These are phyloP conservation scores for Eragrostis curvula DNA, from an alignment of 176 grass and related monocot genomes.

Conservation along the genomic window DNA sequence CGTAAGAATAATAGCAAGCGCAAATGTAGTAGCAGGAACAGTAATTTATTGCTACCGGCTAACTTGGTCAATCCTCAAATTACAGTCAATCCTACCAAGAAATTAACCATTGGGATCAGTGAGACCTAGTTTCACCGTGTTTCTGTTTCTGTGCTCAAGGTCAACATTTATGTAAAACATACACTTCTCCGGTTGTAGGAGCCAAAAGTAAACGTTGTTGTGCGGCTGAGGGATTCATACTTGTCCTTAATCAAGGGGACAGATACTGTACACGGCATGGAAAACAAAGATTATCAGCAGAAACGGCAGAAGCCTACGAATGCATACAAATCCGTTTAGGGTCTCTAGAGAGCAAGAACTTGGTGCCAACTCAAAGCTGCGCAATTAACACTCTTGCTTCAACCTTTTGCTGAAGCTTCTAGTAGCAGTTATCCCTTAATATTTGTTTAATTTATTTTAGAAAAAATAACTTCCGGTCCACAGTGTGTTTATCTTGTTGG, in stretches of 20 bases:
- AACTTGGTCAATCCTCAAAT: constrained; percentile 36
- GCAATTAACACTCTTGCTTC: constrained; percentile 17
- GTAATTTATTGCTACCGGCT: neutral
- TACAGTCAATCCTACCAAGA: constrained; percentile 33
- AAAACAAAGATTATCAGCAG: constrained; percentile 53
- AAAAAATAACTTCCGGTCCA: neutral
- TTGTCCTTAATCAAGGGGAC: constrained; percentile 52
- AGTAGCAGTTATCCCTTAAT: neutral
- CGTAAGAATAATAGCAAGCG: neutral
- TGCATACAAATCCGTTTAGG: constrained; percentile 46
- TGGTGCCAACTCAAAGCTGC: constrained; percentile 43
- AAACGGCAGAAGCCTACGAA: constrained; percentile 30
- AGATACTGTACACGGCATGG: constrained; percentile 31
- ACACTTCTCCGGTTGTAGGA: neutral
- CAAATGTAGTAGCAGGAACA: neutral
- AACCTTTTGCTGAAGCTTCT: constrained; percentile 31
- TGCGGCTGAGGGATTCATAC: constrained; percentile 55
- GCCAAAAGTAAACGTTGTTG: constrained; percentile 42
- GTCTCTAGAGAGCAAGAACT: constrained; percentile 45
- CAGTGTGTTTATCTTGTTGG: constrained; percentile 10
- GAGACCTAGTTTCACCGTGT: constrained; percentile 34
- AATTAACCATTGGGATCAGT: constrained; percentile 58
- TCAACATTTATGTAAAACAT: constrained; percentile 48
- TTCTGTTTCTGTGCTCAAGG: constrained; percentile 45
- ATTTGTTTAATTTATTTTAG: too few species aligned